Percentiles rank a stretch among this genome's conserved stretches.
These are phyloP conservation scores for Tricholoma furcatifolium DNA, from an alignment of 768 basidiomycete genomes.

Conservation along the genomic window DNA sequence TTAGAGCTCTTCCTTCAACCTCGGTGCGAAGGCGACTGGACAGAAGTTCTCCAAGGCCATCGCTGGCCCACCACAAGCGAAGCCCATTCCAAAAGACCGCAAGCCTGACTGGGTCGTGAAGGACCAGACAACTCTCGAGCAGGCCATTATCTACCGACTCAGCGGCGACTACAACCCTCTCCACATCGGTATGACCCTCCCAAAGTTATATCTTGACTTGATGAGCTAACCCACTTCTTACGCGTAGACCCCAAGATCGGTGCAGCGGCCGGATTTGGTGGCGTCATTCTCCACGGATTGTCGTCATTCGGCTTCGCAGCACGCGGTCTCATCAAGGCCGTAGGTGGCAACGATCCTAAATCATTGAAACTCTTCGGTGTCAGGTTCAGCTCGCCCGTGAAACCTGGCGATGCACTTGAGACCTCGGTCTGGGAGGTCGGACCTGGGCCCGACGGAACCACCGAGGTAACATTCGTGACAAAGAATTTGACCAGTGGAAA, in stretches of 20 bases:
- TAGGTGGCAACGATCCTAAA: constrained; percentile 59
- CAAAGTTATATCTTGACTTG: no score
- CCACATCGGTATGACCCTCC: constrained; percentile 53
- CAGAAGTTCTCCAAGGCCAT: constrained; percentile 62
- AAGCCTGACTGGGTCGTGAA: constrained; percentile 59
- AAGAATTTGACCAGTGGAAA: constrained; percentile 61
- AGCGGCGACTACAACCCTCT: constrained; percentile 81
- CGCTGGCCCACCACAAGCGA: constrained; percentile 58
- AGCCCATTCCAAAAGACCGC: constrained; percentile 58
- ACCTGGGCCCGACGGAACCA: constrained; percentile 54
- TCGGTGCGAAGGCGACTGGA: constrained; percentile 65
- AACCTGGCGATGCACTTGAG: constrained; percentile 79
- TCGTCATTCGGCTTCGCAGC: constrained; percentile 82
- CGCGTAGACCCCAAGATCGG: constrained; percentile 69
- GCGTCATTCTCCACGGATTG: constrained; percentile 83
- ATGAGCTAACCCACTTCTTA: background rate
- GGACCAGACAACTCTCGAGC: constrained; percentile 63
- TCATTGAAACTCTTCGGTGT: constrained; percentile 68
- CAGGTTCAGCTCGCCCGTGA: constrained; percentile 81
- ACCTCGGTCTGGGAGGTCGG: constrained; percentile 80
- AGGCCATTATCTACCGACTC: constrained; percentile 70
- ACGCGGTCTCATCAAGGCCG: constrained; percentile 64
- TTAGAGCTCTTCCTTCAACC: constrained; percentile 65
- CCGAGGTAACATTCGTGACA: constrained; percentile 61
- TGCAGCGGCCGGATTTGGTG: constrained; percentile 74